Evolutionary conservation across 192 early-diverging fungal genomes (phyloP), one percentile per base, ranked within the genome.

Genomic region (Piromyces finnis): DNA sequence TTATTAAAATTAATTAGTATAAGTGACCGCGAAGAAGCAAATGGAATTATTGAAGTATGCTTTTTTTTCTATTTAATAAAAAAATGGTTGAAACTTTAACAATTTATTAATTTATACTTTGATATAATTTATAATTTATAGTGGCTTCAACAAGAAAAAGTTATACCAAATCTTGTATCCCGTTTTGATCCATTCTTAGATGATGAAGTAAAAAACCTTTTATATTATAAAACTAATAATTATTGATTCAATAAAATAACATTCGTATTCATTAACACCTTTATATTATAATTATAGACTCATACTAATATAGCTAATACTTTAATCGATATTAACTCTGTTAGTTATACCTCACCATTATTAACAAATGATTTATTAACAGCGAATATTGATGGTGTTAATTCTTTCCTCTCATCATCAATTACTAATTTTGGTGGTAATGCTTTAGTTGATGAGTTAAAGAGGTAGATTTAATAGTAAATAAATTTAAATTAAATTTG

Each of bases 1-100:
- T 84, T 98, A 78, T 90, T 98, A 77, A 97, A 95, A 81, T 88
- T 98, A 17, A 93, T 98, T 80, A 95, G 94, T 82, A 87, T 96
- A 80, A 95, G 96, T 78, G 97, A 98, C 82, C 86, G 95, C 27
- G 91, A 93, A 22, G 93, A 95, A 82, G 95, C 93, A 3, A 87
- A 90, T 26, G 94, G 95, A 26, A 90, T 96, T 78, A 93, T 96
- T 29, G 91, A 93, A 88, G 94, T 94, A 68, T n/a, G 81, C n/a
- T n/a, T n/a, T n/a, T n/a, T n/a, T n/a, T n/a, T n/a, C n/a, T n/a
- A n/a, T n/a, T n/a, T n/a, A n/a, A n/a, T n/a, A n/a, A n/a, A n/a
- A n/a, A n/a, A n/a, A n/a, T n/a, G n/a, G n/a, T n/a, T n/a, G n/a
- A n/a, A n/a, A n/a, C n/a, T n/a, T n/a, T n/a, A n/a, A n/a, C n/a